A percentile compares a stretch with the other conserved stretches of the same genome.
These are phyloP conservation scores for Cladophialophora carrionii DNA, from an alignment of 2,329 filamentous ascomycete genomes.

Conservation along the genomic window DNA sequence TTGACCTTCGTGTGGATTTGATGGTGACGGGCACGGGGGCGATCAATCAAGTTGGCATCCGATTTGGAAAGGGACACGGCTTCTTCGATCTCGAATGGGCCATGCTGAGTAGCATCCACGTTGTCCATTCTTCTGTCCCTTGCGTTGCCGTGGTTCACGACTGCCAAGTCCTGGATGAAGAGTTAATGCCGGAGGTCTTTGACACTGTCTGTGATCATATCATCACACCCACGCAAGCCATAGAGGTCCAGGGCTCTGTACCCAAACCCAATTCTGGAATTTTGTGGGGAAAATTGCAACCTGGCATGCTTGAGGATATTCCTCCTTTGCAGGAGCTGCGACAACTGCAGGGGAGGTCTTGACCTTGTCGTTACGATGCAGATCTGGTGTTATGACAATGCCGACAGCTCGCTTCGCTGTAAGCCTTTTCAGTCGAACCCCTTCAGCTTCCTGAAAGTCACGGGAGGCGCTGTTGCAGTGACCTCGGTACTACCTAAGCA, in stretches of 20 bases:
- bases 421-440: neutral
- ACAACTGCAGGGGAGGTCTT: neutral
- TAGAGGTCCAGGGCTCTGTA: conserved; percentile 37
- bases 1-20: conserved; percentile 41
- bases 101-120: conserved; percentile 45
- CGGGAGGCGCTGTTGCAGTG: neutral
- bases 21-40: conserved; percentile 49
- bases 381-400: neutral
- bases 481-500: neutral
- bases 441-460: neutral
- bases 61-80: conserved; percentile 49
- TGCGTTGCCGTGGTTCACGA: conserved; percentile 48
- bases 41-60: conserved; percentile 46
- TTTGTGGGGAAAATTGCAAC: conserved; percentile 46
- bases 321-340: conserved; percentile 27
- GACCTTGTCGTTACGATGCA: neutral
- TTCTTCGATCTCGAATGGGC: conserved; percentile 53
- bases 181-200: conserved; percentile 44
- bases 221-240: conserved; percentile 44
- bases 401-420: neutral
- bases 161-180: conserved; percentile 49
- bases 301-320: conserved; percentile 47
- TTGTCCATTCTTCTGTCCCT: conserved; percentile 39
- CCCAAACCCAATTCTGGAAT: conserved; percentile 46
- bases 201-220: conserved; percentile 51